A percentile compares a stretch with the other conserved stretches of the same genome.
Conservation (phyloP, 2,329 filamentous ascomycete species). For the Fusarium bulbicola region DNA sequence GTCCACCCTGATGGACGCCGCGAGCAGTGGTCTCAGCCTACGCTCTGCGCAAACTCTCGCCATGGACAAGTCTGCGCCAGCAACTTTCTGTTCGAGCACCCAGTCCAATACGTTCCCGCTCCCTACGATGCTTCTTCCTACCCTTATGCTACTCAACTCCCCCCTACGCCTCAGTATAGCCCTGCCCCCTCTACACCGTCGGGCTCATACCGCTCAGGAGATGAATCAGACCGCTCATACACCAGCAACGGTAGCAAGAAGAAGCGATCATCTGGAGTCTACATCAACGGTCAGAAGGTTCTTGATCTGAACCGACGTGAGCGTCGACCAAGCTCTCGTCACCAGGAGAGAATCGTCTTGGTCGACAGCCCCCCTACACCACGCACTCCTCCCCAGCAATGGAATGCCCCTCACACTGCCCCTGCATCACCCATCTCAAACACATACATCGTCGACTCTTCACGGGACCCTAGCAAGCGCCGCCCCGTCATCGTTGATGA, state of each 20-base stretch:
- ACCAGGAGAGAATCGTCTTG: conserved; percentile 55
- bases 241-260: conserved; percentile 45
- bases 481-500: conserved; percentile 53
- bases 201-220: conserved; percentile 48
- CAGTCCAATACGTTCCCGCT: conserved; percentile 49
- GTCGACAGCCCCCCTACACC: conserved; percentile 57
- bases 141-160: conserved; percentile 48
- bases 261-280: conserved; percentile 49
- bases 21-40: conserved; percentile 47
- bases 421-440: conserved; percentile 50
- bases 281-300: conserved; percentile 50
- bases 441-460: conserved; percentile 41
- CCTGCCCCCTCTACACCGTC: conserved; percentile 43
- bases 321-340: conserved; percentile 40
- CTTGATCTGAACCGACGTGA: conserved; percentile 47
- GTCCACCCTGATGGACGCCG: conserved; percentile 56
- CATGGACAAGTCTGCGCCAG: conserved; percentile 54
- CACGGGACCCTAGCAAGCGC: conserved; percentile 37
- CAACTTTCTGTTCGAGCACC: conserved; percentile 53
- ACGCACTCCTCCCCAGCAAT: conserved; percentile 57
- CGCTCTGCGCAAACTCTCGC: conserved; percentile 52
- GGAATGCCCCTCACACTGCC: conserved; percentile 51
- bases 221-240: conserved; percentile 50
- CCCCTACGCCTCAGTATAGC: conserved; percentile 53
- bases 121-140: conserved; percentile 44